These are phyloP conservation scores for Lichtheimia ramosa DNA, from an alignment of 371 early-diverging fungal species.

Conservation along the genomic window DNA sequence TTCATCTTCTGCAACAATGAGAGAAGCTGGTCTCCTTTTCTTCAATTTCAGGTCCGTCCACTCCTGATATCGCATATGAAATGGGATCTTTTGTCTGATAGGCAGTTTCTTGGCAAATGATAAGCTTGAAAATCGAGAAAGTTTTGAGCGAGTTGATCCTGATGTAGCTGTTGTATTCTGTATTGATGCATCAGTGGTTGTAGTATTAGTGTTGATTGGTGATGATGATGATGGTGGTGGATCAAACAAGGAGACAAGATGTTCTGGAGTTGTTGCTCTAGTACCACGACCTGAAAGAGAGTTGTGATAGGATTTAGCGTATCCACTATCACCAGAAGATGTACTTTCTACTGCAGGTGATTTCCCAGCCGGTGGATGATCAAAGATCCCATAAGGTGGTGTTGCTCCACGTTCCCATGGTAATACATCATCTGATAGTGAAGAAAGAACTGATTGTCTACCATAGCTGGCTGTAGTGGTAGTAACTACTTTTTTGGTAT, in stretches of 20 bases:
- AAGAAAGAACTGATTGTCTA: neutral
- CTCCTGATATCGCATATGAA: constrained; percentile 36
- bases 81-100: constrained; percentile 26
- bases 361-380: constrained; percentile 1
- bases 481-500: neutral
- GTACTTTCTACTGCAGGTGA: constrained; percentile 7
- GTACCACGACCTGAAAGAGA: neutral
- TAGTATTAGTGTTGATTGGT: neutral
- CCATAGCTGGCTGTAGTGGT: neutral
- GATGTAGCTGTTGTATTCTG: neutral
- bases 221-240: constrained; percentile 6
- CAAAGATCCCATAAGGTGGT: neutral
- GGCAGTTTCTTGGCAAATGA: constrained; percentile 20
- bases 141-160: constrained; percentile 5
- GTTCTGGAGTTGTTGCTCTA: constrained; percentile 4
- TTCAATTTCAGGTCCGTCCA: constrained; percentile 26
- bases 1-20: neutral
- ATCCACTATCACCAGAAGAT: constrained; percentile 21
- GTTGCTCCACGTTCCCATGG: neutral
- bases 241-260: constrained; percentile 22
- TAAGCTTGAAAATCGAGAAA: constrained; percentile 14
- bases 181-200: neutral
- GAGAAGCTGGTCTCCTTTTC: constrained; percentile 8
- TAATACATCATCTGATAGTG: neutral
- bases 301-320: constrained; percentile 10